Base-by-base conservation (phyloP, 2,329 filamentous ascomycete genomes). In the Colletotrichum sp. region DNA sequence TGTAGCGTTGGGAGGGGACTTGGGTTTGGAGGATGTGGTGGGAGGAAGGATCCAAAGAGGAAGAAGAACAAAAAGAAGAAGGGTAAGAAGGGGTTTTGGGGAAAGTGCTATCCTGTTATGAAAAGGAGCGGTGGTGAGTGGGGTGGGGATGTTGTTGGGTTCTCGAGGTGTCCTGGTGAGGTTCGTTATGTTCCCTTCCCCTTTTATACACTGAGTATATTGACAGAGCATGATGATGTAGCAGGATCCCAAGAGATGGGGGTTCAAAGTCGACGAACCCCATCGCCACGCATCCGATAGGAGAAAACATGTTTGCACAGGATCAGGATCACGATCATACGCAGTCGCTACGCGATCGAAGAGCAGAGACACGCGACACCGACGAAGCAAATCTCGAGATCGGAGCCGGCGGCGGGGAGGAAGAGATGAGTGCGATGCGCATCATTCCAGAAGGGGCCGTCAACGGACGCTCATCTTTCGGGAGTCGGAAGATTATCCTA, bases 171-270 rank as follows among this genome's bases (percentile, higher is more conserved):
- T 63, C 72, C 68, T 25, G 75, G 72, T 15, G 75, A 75, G 75
- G 75, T 75, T 13, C 6, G 61, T 57, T 8, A 8, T 5, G 3
- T 30, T 44, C 11, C 11, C 11, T 32, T 30, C 61, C 19, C 48
- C 12, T 2, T 34, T 25, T 48, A 6, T 25, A 39, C 22, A 28
- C 27, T 32, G 30, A 12, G 11, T 32, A 32, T 32, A 32, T 32
- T 39, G 16, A 30, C 9, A 15, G 15, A 27, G n/a, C 8, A 4
- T 65, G 28, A 32, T 4, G 2, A 12, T 7, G 19, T 2, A 77
- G 75, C 72, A 71, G 34, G 67, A 77, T 55, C 75, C 72, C 3
- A 44, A 60, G 44, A 72, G 32, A 44, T 77, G 75, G 75, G 68
- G 36, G 0, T 60, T 72, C 36, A 64, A 68, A 8, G 6, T 64